Evolutionary conservation across 768 basidiomycete species (phyloP), one percentile per base, ranked within the genome.

Genomic region (Leccinellum albellum): DNA sequence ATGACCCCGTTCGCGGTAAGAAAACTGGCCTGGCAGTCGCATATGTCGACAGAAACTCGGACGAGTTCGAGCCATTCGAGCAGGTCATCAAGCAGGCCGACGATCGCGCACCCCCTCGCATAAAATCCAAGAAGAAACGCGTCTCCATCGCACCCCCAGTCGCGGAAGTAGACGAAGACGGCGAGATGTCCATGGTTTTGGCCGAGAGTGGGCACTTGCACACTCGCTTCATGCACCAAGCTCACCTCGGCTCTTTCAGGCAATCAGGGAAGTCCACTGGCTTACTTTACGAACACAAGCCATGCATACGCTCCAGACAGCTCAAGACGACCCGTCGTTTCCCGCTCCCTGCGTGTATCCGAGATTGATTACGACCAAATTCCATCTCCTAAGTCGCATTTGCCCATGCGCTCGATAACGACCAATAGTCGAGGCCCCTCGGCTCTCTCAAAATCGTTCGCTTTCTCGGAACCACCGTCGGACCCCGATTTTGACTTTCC

Each of bases 1-100:
- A 90, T 61, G 87, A 91, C 63, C 82, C 84, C 12, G 82, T 82
- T 50, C 87, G 86, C 54, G 90, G 90, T 17, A 91, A 89, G 79
- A 88, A 84, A 68, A 92, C 90, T 0, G 90, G 90, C 5, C 79
- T 90, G 53, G 77, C 82, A 0, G 84, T 91, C 14, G 79, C 74
- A 37, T 81, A 82, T 64, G 82, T 91, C 55, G 83, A 87, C 59
- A 84, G 83, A 62, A 83, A 82, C 67, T 88, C 88, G 24, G 90
- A 91, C 70, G 90, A 88, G 28, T 91, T 91, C 67, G 89, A 92
- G 69, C 86, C 84, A 0, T 91, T 91, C 69, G 88, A 87, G 54
- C 80, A 89, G 64, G 68, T 92, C 52, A 79, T 91, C 47, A 78
- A 80, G 51, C 87, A 88, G 64, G 87, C 81, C 2, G 87, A 88